A percentile compares a stretch with the other conserved stretches of the same genome.
These are phyloP conservation scores for Penicillium sp. DNA, from an alignment of 2,329 filamentous ascomycete species.

Conservation along the genomic window DNA sequence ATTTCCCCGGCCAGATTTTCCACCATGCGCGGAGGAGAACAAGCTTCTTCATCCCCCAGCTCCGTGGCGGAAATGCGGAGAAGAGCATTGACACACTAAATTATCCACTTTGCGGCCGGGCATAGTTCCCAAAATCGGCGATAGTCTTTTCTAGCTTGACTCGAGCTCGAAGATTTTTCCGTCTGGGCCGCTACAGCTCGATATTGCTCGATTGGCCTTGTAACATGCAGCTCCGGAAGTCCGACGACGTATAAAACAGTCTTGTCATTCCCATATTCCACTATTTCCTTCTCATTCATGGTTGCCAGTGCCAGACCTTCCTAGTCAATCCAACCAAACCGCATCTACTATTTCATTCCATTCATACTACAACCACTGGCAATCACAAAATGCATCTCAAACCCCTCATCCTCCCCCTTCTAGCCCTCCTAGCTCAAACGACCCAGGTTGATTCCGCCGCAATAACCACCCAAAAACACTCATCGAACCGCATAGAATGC, in stretches of 20 bases:
- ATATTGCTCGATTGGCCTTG: neutral
- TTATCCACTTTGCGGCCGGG: constrained; percentile 1
- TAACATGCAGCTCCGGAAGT: neutral
- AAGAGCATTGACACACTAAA: neutral
- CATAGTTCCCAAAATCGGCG: neutral
- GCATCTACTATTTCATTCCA: neutral
- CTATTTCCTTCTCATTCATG: neutral
- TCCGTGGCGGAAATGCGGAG: constrained; percentile 7
- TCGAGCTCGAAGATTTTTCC: constrained; percentile 10
- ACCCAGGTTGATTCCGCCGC: constrained; percentile 2
- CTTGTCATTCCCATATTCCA: neutral
- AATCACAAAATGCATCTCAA: neutral
- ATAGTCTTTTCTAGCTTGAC: constrained; percentile 6
- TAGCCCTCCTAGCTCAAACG: neutral
- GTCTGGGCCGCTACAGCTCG: constrained; percentile 8
- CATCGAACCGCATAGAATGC: neutral
- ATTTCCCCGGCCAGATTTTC: constrained; percentile 14
- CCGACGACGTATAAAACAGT: neutral
- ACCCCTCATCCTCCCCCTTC: constrained; percentile 1
- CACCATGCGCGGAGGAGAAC: constrained; percentile 10
- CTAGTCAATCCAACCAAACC: neutral
- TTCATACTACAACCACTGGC: neutral
- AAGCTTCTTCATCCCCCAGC: constrained; percentile 14
- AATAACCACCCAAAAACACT: neutral
- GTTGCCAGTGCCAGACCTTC: neutral